Percentiles rank a stretch among this genome's conserved stretches.
These are phyloP conservation scores for Malassezia sp. DNA, from an alignment of 1,284 basidiomycete species.

Conservation along the genomic window DNA sequence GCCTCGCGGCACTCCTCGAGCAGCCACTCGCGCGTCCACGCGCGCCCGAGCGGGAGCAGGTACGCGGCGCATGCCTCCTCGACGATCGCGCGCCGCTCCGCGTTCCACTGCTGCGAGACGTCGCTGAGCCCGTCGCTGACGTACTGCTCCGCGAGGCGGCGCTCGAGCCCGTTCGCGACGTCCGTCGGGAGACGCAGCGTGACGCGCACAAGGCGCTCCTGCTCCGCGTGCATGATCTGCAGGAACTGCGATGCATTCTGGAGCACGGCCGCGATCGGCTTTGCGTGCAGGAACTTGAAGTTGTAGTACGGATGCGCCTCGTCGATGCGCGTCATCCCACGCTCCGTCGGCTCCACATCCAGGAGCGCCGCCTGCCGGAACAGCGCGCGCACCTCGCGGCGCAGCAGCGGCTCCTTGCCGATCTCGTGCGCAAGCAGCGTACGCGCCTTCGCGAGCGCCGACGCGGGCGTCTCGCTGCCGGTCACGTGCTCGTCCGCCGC, in stretches of 20 bases:
- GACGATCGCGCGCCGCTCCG: conserved; percentile 66
- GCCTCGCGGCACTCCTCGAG: conserved; percentile 77
- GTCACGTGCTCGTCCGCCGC: conserved; percentile 42
- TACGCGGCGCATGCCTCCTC: conserved; percentile 66
- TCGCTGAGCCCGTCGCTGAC: conserved; percentile 75
- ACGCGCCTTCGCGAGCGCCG: conserved; percentile 53
- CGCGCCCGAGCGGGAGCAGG: conserved; percentile 66
- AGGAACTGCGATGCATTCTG: conserved; percentile 60
- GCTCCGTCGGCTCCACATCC: conserved; percentile 76
- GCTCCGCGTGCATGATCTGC: conserved; percentile 80
- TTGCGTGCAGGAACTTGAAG: conserved; percentile 87
- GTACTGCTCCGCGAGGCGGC: conserved; percentile 63
- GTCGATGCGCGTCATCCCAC: conserved; percentile 79
- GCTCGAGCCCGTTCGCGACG: conserved; percentile 27
- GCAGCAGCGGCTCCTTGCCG: conserved; percentile 79
- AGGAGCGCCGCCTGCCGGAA: conserved; percentile 71
- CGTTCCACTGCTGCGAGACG: conserved; percentile 82
- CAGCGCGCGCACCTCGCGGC: conserved; percentile 64
- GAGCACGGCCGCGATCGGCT: conserved; percentile 62
- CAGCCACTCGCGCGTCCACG: conserved; percentile 81
- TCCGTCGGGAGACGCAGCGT: conserved; percentile 55
- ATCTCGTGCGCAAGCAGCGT: conserved; percentile 81
- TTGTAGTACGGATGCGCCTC: conserved; percentile 78
- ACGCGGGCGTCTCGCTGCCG: conserved; percentile 20
- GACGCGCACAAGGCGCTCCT: conserved; percentile 71